Evolutionary conservation across 2,329 filamentous ascomycete genomes (phyloP).

Genomic region (Orbilia ellipsospora): DNA sequence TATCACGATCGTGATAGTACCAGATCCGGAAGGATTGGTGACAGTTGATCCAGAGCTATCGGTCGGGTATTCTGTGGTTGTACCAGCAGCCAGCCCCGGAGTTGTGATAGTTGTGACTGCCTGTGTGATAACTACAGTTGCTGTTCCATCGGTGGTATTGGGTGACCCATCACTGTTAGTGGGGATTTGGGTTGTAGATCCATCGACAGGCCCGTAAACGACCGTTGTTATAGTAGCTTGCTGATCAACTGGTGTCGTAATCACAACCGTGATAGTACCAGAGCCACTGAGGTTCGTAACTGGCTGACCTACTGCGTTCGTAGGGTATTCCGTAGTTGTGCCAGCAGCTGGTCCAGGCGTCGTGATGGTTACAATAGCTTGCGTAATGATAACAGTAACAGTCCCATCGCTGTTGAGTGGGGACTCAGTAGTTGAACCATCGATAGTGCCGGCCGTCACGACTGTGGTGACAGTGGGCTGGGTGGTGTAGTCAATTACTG

Average conservation of each 20-base stretch:
- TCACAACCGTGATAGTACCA: neutral
- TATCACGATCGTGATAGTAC: neutral
- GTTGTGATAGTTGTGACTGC: neutral
- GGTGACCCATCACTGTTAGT: slow-evolving; percentile 3
- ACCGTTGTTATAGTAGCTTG: neutral
- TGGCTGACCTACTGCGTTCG: neutral
- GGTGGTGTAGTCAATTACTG: too few relatives aligned
- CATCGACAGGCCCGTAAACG: neutral
- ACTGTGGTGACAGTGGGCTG: neutral
- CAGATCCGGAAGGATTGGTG: neutral
- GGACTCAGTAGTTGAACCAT: neutral
- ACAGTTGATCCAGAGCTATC: slow-evolving; percentile 9
- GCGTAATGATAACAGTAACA: neutral
- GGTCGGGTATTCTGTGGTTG: slow-evolving; percentile 3
- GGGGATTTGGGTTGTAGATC: neutral
- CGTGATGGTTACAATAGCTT: slow-evolving; percentile 1
- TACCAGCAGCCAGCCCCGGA: neutral
- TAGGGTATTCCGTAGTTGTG: neutral
- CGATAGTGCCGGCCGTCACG: neutral
- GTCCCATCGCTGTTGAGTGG: neutral
- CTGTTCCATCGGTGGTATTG: neutral
- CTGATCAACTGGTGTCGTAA: neutral
- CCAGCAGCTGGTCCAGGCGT: neutral
- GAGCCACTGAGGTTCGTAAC: neutral
- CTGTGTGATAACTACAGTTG: neutral